A percentile compares a stretch with the other conserved stretches of the same genome.
Conservation (phyloP, 2,329 filamentous ascomycete genomes). For the Trichoderma endophyticum region DNA sequence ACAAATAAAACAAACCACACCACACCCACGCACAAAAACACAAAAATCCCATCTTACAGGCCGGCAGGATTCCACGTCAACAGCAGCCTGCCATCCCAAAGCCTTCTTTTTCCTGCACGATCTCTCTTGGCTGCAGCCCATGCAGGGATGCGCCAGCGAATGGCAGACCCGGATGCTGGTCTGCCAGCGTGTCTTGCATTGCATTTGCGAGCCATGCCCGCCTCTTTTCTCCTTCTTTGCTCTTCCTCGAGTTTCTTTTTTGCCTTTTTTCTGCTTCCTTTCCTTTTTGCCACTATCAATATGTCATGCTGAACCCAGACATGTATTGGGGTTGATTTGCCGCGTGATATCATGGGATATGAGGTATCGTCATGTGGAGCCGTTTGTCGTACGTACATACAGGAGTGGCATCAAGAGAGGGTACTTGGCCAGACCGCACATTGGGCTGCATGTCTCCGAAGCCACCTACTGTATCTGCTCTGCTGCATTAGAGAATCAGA, state of each 20-base stretch:
- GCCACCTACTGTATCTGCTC: not conserved
- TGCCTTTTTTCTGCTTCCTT: not conserved
- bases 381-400: not conserved
- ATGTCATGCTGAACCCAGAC: not conserved
- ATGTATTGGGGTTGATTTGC: not conserved
- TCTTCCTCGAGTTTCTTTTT: not conserved
- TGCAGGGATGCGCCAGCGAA: constrained; percentile 15
- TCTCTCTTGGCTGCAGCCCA: constrained; percentile 17
- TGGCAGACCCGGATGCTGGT: not conserved
- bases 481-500: not conserved
- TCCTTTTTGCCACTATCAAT: not conserved
- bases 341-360: not conserved
- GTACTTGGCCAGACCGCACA: not conserved
- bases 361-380: not conserved
- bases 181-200: constrained; percentile 33
- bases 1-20: not conserved
- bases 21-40: not conserved
- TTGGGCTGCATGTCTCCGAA: not conserved
- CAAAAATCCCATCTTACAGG: not conserved
- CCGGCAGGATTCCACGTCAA: constrained; percentile 13
- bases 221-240: not conserved
- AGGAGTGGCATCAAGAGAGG: not conserved
- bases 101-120: not conserved
- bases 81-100: not conserved
- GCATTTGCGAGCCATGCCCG: constrained; percentile 18